Evolutionary conservation across 129 eudicot species (phyloP).

Genomic region (Gnaphalium uliginosum): DNA sequence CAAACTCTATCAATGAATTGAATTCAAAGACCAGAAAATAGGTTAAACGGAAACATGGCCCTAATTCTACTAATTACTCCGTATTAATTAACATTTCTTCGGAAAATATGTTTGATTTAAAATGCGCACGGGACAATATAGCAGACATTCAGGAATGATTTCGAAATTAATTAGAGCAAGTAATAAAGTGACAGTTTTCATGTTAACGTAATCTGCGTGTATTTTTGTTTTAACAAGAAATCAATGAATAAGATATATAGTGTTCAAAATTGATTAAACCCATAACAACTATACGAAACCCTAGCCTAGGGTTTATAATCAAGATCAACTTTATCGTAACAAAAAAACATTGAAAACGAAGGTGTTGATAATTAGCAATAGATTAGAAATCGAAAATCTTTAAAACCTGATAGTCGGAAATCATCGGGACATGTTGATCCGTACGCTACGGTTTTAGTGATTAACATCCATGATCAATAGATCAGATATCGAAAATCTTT

Average conservation of each 20-base stretch:
- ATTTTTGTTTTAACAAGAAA: not conserved
- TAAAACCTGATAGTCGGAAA: not conserved
- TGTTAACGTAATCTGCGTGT: too few species aligned
- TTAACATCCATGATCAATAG: not conserved
- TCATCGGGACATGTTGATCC: not conserved
- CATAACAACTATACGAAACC: too few species aligned
- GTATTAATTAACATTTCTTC: not conserved
- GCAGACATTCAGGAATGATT: not conserved
- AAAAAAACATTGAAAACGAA: too few species aligned
- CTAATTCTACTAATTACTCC: not conserved
- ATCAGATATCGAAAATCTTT: too few species aligned
- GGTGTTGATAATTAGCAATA: not conserved
- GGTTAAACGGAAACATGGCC: not conserved
- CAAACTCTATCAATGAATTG: too few species aligned
- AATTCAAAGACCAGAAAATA: not conserved
- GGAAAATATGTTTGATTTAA: not conserved
- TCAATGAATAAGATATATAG: too few species aligned
- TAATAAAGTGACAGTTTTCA: too few species aligned
- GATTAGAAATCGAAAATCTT: not conserved
- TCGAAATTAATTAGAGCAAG: too few species aligned
- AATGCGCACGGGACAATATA: not conserved
- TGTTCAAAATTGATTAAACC: too few species aligned
- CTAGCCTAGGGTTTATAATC: not conserved
- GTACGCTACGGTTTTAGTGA: not conserved
- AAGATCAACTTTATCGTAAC: not conserved